Evolutionary conservation across 225 moss, liverwort and hornwort genomes (phyloP).

Genomic region (Marchantia paleacea): DNA sequence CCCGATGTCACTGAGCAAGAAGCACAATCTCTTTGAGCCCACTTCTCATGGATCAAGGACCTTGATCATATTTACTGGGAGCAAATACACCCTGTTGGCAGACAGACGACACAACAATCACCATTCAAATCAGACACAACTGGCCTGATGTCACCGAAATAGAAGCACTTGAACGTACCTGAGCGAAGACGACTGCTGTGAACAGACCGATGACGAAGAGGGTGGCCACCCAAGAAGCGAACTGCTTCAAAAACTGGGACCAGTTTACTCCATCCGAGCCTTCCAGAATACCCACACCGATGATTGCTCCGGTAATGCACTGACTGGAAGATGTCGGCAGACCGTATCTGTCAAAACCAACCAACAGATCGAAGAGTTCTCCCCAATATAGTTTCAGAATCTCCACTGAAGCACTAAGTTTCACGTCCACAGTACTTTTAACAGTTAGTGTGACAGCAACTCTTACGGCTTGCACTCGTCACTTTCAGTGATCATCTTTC

Average conservation of each 20-base stretch:
- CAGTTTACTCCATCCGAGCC: constrained; percentile 54
- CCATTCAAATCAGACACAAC: neutral
- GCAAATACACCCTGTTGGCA: neutral
- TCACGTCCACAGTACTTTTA: too few species aligned
- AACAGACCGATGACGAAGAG: constrained; percentile 43
- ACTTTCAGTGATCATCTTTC: too few species aligned
- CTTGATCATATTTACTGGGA: neutral
- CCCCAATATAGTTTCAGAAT: too few species aligned
- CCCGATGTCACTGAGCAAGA: neutral
- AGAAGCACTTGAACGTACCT: constrained; percentile 7
- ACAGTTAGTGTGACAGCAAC: too few species aligned
- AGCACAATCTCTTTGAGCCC: neutral
- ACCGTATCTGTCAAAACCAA: constrained; percentile 32
- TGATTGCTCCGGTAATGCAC: constrained; percentile 60
- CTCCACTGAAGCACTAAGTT: too few species aligned
- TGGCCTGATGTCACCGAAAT: too few species aligned
- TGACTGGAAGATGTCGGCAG: constrained; percentile 60
- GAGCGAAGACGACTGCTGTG: constrained; percentile 46
- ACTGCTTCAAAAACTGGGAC: constrained; percentile 47
- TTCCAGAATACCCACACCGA: constrained; percentile 61
- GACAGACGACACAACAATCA: neutral
- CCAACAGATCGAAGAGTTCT: neutral
- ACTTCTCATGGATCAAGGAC: neutral
- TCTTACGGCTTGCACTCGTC: too few species aligned
- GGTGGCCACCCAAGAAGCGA: constrained; percentile 49